Percentiles rank a stretch among this genome's conserved stretches.
Evolutionary conservation across 2,329 filamentous ascomycete genomes (phyloP).

Genomic region (Phoma sp.): DNA sequence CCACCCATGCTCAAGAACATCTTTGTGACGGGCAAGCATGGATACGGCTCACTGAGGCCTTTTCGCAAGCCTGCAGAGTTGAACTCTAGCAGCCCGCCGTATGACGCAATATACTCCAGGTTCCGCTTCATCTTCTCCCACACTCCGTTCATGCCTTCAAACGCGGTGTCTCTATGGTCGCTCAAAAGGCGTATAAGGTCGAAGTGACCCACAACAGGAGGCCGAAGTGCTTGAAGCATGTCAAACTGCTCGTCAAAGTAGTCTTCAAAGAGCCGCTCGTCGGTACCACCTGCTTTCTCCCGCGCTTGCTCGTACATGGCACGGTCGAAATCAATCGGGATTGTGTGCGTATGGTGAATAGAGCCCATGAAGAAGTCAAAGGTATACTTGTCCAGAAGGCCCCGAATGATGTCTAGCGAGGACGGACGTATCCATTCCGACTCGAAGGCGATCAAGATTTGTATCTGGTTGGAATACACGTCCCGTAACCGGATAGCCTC

Average conservation of each 20-base stretch:
- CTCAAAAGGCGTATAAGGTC: slow-evolving; percentile 87
- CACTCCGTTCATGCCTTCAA: slow-evolving; percentile 65
- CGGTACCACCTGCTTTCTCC: slow-evolving; percentile 60
- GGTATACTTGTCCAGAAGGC: slow-evolving; percentile 63
- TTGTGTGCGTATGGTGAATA: slow-evolving; percentile 83
- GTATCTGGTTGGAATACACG: slow-evolving; percentile 73
- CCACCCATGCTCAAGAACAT: slow-evolving; percentile 77
- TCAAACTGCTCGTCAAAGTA: slow-evolving; percentile 89
- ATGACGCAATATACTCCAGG: slow-evolving; percentile 69
- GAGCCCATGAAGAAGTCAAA: slow-evolving; percentile 94
- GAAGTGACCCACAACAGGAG: slow-evolving; percentile 88
- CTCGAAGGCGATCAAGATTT: slow-evolving; percentile 89
- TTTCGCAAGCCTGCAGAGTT: slow-evolving; percentile 89
- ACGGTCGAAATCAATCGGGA: slow-evolving; percentile 87
- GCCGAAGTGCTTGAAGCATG: slow-evolving; percentile 76
- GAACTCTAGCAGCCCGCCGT: slow-evolving; percentile 85
- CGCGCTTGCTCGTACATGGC: slow-evolving; percentile 70
- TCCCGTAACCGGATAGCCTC: slow-evolving; percentile 76
- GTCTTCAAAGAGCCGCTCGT: slow-evolving; percentile 70
- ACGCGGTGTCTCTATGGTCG: slow-evolving; percentile 67
- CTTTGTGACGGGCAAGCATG: slow-evolving; percentile 76
- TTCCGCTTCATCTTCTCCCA: slow-evolving; percentile 80
- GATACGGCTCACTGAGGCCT: slow-evolving; percentile 90
- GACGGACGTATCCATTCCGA: slow-evolving; percentile 85
- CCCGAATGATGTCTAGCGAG: slow-evolving; percentile 64